Evolutionary conservation across 2,329 filamentous ascomycete genomes (phyloP).

Genomic region (Pestalotiopsis sp.): DNA sequence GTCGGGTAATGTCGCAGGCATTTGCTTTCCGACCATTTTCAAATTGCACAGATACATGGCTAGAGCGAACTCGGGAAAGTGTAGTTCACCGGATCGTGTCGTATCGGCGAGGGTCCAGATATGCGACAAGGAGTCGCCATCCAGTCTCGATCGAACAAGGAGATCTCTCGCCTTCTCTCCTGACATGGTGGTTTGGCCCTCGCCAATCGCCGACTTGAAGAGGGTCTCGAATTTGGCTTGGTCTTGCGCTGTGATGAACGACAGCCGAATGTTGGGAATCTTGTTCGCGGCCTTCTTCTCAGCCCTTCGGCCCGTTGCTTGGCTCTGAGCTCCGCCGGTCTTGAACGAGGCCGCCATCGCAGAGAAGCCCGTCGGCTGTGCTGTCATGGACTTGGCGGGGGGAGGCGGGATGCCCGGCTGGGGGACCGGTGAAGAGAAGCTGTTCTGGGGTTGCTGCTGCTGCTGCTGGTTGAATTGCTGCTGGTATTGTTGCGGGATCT

Average conservation of each 20-base stretch:
- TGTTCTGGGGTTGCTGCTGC: slow-evolving; percentile 39
- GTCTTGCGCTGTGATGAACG: slow-evolving; percentile 93
- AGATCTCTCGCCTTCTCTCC: slow-evolving; percentile 92
- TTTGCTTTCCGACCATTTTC: slow-evolving; percentile 80
- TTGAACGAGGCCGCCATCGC: slow-evolving; percentile 70
- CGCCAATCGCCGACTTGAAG: slow-evolving; percentile 92
- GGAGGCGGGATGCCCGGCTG: slow-evolving; percentile 48
- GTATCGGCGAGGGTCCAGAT: slow-evolving; percentile 97
- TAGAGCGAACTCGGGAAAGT: slow-evolving; percentile 96
- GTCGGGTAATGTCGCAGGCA: slow-evolving; percentile 77
- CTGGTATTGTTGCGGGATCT: slow-evolving; percentile 61
- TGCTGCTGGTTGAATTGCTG: slow-evolving; percentile 56
- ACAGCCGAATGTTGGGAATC: slow-evolving; percentile 91
- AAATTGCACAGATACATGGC: slow-evolving; percentile 99
- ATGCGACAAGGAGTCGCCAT: slow-evolving; percentile 83
- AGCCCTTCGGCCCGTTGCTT: slow-evolving; percentile 45
- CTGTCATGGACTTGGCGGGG: slow-evolving; percentile 61
- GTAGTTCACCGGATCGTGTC: slow-evolving; percentile 90
- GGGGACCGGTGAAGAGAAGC: slow-evolving; percentile 50
- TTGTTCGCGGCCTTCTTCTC: slow-evolving; percentile 60
- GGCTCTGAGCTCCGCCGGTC: slow-evolving; percentile 42
- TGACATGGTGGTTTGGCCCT: slow-evolving; percentile 80
- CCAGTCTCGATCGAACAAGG: slow-evolving; percentile 81
- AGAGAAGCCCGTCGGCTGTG: slow-evolving; percentile 65
- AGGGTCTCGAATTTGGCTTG: slow-evolving; percentile 97